phyloP scores from a whole-genome alignment of 2,329 filamentous ascomycete species.

The Exophiala oligosperma region DNA sequence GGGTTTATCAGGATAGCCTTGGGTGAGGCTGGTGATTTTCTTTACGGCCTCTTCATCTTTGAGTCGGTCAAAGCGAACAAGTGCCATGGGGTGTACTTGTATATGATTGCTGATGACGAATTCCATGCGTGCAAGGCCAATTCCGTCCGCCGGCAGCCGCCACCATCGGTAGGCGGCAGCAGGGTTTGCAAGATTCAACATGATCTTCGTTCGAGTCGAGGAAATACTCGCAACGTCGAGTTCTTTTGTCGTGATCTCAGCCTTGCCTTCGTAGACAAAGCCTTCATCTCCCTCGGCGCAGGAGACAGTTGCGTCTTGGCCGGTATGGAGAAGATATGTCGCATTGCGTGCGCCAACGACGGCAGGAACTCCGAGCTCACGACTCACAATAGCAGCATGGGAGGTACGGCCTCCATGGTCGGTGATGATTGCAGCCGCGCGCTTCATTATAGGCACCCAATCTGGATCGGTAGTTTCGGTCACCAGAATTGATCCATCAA shows the following conservation, averaged over 20 bases:
- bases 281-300: slow-evolving; percentile 41
- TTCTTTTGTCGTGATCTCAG: slow-evolving; percentile 36
- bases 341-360: slow-evolving; percentile 40
- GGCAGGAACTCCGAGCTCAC: slow-evolving; percentile 41
- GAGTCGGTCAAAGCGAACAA: slow-evolving; percentile 1
- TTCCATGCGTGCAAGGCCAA: slow-evolving; percentile 45
- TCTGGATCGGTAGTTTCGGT: slow-evolving; percentile 40
- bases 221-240: slow-evolving; percentile 33
- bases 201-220: slow-evolving; percentile 34
- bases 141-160: slow-evolving; percentile 41
- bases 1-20: slow-evolving; percentile 36
- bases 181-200: slow-evolving; percentile 43
- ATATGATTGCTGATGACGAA: slow-evolving; percentile 5
- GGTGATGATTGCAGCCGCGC: slow-evolving; percentile 39
- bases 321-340: slow-evolving; percentile 39
- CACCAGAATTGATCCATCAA: slow-evolving; percentile 38
- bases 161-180: slow-evolving; percentile 42
- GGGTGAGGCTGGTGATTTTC: slow-evolving; percentile 34
- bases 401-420: slow-evolving; percentile 37
- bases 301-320: slow-evolving; percentile 41
- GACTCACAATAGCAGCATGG: slow-evolving; percentile 45
- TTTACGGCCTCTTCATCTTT: slow-evolving; percentile 28
- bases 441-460: slow-evolving; percentile 43
- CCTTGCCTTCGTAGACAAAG: slow-evolving; percentile 40
- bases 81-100: slow-evolving; percentile 1